phyloP scores from a whole-genome alignment of 75 land plant genomes.

The Sequoiadendron giganteum region DNA sequence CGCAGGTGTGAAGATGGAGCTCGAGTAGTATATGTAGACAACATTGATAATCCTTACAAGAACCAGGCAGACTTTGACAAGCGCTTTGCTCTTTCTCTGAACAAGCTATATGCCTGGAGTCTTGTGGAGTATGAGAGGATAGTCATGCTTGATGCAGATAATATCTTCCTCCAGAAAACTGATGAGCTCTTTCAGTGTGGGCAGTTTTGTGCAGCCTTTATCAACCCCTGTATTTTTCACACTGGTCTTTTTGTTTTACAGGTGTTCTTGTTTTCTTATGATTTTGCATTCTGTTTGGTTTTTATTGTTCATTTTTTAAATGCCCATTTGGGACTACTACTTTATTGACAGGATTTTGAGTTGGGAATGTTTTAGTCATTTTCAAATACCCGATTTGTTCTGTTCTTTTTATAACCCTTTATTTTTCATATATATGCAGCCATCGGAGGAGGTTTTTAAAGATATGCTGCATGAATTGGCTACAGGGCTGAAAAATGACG shows the following conservation, averaged over 20 bases:
- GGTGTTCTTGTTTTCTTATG: background rate
- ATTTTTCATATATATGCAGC: slow-evolving; percentile 44
- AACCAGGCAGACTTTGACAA: slow-evolving; percentile 46
- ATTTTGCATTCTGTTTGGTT: background rate
- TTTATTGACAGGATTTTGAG: background rate
- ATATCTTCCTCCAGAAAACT: slow-evolving; percentile 78
- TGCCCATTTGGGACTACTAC: background rate
- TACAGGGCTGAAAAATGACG: slow-evolving; percentile 51
- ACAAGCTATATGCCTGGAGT: slow-evolving; percentile 96
- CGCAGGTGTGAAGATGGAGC: slow-evolving; percentile 56
- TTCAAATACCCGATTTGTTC: slow-evolving; percentile 11
- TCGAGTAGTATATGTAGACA: slow-evolving; percentile 72
- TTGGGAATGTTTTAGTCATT: background rate
- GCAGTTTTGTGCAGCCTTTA: slow-evolving; percentile 11
- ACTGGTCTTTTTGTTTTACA: slow-evolving; percentile 14
- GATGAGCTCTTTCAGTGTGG: slow-evolving; percentile 98
- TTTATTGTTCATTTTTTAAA: background rate
- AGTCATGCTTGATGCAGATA: slow-evolving; percentile 93
- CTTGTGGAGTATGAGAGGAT: slow-evolving; percentile 85
- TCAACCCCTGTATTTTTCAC: slow-evolving; percentile 92
- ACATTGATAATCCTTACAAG: slow-evolving; percentile 81
- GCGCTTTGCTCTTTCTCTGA: slow-evolving; percentile 76
- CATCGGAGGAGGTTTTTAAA: slow-evolving; percentile 72
- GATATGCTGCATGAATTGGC: slow-evolving; percentile 68
- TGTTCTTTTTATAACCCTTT: background rate